Percentiles rank a stretch among this genome's conserved stretches.
Conservation (phyloP, 768 basidiomycete genomes). For the Russula compacta region DNA sequence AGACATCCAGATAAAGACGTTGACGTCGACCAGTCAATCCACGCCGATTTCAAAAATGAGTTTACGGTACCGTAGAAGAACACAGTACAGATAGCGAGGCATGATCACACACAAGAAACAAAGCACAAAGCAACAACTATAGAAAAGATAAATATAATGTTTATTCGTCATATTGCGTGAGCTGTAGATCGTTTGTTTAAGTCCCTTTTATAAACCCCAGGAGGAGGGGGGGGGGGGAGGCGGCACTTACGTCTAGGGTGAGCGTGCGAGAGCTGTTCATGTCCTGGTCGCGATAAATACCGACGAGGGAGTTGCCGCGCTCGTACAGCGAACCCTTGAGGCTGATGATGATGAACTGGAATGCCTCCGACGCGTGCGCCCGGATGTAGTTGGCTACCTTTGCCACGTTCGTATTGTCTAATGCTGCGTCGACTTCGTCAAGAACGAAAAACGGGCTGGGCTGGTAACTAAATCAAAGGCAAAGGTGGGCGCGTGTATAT, state of each 20-base stretch:
- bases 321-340: slow-evolving; percentile 92
- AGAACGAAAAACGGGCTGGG: slow-evolving; percentile 97
- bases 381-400: slow-evolving; percentile 93
- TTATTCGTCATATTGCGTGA: slow-evolving; percentile 56
- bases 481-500: neutral
- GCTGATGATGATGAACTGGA: slow-evolving; percentile 98
- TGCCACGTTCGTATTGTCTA: slow-evolving; percentile 98
- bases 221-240: neutral
- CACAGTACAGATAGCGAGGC: neutral
- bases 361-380: slow-evolving; percentile 67
- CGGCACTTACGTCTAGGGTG: slow-evolving; percentile 70
- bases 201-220: neutral
- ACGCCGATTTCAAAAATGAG: neutral
- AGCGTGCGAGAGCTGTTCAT: slow-evolving; percentile 87
- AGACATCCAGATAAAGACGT: too few relatives aligned
- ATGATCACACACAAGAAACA: neutral
- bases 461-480: slow-evolving; percentile 55
- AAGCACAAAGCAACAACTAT: neutral
- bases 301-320: slow-evolving; percentile 81
- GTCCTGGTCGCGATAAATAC: slow-evolving; percentile 91
- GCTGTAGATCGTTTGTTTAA: slow-evolving; percentile 27
- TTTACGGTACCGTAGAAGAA: neutral
- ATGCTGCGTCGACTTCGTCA: slow-evolving; percentile 96
- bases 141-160: neutral
- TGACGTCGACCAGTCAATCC: neutral